Evolutionary conservation across 164 flowering plant genomes (phyloP).

Genomic region (Pachysandra terminalis): DNA sequence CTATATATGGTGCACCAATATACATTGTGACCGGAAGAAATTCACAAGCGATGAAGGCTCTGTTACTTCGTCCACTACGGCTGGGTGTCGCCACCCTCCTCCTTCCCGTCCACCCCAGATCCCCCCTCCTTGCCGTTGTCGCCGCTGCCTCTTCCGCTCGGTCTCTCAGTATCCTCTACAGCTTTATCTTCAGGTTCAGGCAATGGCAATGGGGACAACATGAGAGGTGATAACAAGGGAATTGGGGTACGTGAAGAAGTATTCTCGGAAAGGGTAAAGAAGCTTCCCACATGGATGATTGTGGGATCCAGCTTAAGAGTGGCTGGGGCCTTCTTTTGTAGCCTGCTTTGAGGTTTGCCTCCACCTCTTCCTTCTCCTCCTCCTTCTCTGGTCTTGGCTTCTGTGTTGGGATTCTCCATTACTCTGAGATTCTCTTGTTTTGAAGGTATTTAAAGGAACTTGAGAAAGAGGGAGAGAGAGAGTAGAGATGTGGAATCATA

Average conservation of each 20-base stretch:
- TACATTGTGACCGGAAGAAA: slow-evolving; percentile 36
- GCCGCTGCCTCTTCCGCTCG: neutral
- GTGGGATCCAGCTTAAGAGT: slow-evolving; percentile 26
- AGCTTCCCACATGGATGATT: neutral
- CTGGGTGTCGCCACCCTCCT: slow-evolving; percentile 29
- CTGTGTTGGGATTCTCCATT: slow-evolving; percentile 22
- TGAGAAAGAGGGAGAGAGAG: neutral
- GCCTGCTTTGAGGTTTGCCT: slow-evolving; percentile 31
- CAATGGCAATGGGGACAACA: slow-evolving; percentile 18
- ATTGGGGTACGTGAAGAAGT: slow-evolving; percentile 12
- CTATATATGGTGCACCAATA: slow-evolving; percentile 26
- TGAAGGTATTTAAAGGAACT: neutral
- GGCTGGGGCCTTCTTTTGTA: slow-evolving; percentile 36
- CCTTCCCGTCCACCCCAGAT: neutral
- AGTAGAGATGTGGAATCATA: too few relatives aligned
- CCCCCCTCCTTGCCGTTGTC: neutral
- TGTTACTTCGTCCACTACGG: slow-evolving; percentile 2
- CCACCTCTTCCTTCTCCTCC: too few relatives aligned
- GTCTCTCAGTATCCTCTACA: neutral
- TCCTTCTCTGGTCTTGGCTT: slow-evolving; percentile 4
- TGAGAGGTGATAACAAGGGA: slow-evolving; percentile 35
- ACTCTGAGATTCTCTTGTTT: neutral
- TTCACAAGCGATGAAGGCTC: slow-evolving; percentile 22
- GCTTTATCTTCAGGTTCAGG: slow-evolving; percentile 9
- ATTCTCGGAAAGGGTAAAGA: neutral